Conservation (phyloP, 140 eudicot genomes). For the Flaveria floridana region DNA sequence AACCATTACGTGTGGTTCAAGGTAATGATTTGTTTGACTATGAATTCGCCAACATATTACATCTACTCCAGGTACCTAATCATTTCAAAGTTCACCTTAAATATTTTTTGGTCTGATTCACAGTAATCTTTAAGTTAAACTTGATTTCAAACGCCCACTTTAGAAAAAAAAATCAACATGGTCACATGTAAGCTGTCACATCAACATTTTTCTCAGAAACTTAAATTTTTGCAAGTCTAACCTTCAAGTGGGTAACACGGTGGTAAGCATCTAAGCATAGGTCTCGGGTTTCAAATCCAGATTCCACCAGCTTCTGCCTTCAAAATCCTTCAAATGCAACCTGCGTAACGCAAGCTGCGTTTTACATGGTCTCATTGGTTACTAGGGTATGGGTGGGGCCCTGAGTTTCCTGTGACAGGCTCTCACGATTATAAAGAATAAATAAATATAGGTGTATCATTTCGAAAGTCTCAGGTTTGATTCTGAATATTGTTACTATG, state of each 20-base stretch:
- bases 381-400: neutral
- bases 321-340: neutral
- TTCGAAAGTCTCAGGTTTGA: neutral
- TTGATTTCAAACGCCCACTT: neutral
- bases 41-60: constrained; percentile 68
- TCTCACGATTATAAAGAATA: neutral
- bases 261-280: neutral
- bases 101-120: neutral
- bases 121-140: neutral
- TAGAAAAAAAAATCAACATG: neutral
- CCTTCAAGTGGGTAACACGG: neutral
- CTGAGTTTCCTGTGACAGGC: neutral
- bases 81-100: neutral
- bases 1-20: constrained; percentile 50
- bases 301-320: neutral
- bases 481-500: neutral
- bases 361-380: neutral
- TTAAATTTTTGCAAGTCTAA: neutral
- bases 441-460: too few species aligned
- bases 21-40: constrained; percentile 46
- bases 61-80: constrained; percentile 77
- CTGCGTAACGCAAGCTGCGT: neutral
- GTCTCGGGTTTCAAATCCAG: neutral
- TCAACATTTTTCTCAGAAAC: neutral
- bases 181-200: neutral